These are phyloP conservation scores for Suhomyces sp. DNA, from an alignment of 805 yeast species.

Conservation along the genomic window DNA sequence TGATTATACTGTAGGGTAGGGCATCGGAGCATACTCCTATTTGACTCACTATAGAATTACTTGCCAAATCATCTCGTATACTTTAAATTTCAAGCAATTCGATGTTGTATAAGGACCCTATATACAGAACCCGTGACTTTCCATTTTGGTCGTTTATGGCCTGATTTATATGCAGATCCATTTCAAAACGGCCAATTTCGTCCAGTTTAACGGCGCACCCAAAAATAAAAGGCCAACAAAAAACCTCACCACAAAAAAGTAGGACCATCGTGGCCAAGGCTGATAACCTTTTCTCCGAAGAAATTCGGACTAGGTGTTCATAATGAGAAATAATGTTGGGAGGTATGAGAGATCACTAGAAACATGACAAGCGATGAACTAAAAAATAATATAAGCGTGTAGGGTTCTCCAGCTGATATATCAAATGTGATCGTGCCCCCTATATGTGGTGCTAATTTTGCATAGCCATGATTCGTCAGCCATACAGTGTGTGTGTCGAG, in stretches of 20 bases:
- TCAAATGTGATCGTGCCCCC: neutral
- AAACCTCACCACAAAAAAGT: neutral
- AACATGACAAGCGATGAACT: neutral
- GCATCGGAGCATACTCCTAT: neutral
- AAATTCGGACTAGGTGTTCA: constrained; percentile 1
- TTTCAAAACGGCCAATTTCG: neutral
- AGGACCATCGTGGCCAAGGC: neutral
- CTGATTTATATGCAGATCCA: neutral
- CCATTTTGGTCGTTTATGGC: neutral
- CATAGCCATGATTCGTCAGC: neutral
- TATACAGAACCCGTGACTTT: neutral
- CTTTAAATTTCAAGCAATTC: too few species aligned
- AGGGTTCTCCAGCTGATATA: neutral
- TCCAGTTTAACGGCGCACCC: neutral
- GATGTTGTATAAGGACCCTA: neutral
- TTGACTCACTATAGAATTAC: neutral
- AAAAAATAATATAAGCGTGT: neutral
- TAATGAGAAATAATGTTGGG: neutral
- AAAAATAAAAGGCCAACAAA: constrained; percentile 1
- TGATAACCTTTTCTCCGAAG: neutral
- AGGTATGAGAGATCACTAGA: neutral
- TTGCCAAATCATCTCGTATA: neutral
- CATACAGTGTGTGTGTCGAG: neutral
- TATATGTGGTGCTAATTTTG: neutral
- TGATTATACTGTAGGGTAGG: neutral